A percentile compares a stretch with the other conserved stretches of the same genome.
Evolutionary conservation across 1,139 yeast genomes (phyloP).

Genomic region (Blastobotrys serpentis): DNA sequence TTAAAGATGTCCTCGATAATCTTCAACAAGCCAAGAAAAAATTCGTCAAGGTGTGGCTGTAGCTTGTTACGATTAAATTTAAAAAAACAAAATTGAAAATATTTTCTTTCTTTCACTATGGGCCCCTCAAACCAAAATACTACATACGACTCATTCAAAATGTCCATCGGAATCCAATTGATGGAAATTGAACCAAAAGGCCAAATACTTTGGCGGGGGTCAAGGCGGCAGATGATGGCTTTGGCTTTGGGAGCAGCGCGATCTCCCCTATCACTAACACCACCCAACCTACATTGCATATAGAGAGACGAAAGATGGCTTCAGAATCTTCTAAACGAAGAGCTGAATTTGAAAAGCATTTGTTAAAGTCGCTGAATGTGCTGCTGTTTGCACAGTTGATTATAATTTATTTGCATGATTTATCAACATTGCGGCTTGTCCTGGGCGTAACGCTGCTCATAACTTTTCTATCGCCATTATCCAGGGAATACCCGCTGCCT

Average conservation of each 20-base stretch:
- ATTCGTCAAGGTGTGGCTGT: too few species aligned
- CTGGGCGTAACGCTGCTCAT: slow-evolving; percentile 29
- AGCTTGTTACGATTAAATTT: too few species aligned
- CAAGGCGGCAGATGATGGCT: too few species aligned
- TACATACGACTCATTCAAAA: too few species aligned
- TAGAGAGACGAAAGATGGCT: neutral
- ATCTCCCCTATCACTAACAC: neutral
- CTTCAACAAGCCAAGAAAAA: too few species aligned
- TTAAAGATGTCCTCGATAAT: too few species aligned
- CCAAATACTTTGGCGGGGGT: too few species aligned
- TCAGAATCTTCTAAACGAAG: slow-evolving; percentile 19
- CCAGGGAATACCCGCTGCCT: slow-evolving; percentile 22
- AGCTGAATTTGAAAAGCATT: slow-evolving; percentile 28
- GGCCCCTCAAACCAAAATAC: too few species aligned
- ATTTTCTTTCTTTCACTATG: too few species aligned
- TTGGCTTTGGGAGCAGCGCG: neutral
- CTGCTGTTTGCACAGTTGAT: slow-evolving; percentile 29
- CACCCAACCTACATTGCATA: slow-evolving; percentile 3
- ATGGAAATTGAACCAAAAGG: too few species aligned
- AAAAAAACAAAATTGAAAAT: too few species aligned
- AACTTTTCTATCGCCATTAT: slow-evolving; percentile 28
- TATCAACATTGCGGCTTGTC: slow-evolving; percentile 28
- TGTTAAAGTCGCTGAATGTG: slow-evolving; percentile 26
- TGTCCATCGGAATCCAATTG: too few species aligned
- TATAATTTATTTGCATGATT: slow-evolving; percentile 31